These are phyloP conservation scores for Lasiosphaeria hispida DNA, from an alignment of 495 filamentous ascomycete genomes.

Conservation along the genomic window DNA sequence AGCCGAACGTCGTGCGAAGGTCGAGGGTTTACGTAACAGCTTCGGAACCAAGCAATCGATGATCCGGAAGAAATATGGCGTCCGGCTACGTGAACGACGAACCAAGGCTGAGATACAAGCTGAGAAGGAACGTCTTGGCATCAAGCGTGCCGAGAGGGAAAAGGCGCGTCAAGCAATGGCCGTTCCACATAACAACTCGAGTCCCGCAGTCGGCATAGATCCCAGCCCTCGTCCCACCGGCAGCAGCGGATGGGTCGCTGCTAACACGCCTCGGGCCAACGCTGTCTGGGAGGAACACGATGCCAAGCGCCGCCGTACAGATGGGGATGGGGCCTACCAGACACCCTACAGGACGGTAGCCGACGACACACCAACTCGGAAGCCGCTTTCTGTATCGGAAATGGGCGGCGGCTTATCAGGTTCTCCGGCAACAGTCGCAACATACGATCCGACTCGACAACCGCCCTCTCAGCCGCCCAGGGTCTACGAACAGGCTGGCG, in stretches of 20 bases:
- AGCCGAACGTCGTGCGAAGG: slow-evolving; percentile 25
- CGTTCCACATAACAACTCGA: not conserved
- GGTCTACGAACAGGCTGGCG: slow-evolving; percentile 9
- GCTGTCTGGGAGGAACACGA: slow-evolving; percentile 26
- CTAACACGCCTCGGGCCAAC: slow-evolving; percentile 24
- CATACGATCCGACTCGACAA: slow-evolving; percentile 30
- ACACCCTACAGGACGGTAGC: slow-evolving; percentile 9
- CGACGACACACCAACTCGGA: slow-evolving; percentile 26
- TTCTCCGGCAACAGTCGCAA: slow-evolving; percentile 31
- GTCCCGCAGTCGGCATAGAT: not conserved
- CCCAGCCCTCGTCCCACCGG: slow-evolving; percentile 19
- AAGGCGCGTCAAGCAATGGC: slow-evolving; percentile 6
- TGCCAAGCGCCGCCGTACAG: slow-evolving; percentile 30
- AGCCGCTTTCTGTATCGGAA: slow-evolving; percentile 30
- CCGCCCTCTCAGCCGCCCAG: slow-evolving; percentile 14
- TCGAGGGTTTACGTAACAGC: slow-evolving; percentile 44
- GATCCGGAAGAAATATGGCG: slow-evolving; percentile 48
- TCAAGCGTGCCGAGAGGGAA: slow-evolving; percentile 25
- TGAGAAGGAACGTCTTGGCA: slow-evolving; percentile 40
- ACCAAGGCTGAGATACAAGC: slow-evolving; percentile 43
- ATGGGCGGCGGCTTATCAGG: slow-evolving; percentile 32
- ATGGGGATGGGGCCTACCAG: slow-evolving; percentile 21
- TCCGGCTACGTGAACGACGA: slow-evolving; percentile 44
- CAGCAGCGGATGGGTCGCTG: slow-evolving; percentile 29
- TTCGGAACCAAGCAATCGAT: slow-evolving; percentile 50